These are phyloP conservation scores for Flaveria ramosissima DNA, from an alignment of 129 eudicot genomes.

Conservation along the genomic window DNA sequence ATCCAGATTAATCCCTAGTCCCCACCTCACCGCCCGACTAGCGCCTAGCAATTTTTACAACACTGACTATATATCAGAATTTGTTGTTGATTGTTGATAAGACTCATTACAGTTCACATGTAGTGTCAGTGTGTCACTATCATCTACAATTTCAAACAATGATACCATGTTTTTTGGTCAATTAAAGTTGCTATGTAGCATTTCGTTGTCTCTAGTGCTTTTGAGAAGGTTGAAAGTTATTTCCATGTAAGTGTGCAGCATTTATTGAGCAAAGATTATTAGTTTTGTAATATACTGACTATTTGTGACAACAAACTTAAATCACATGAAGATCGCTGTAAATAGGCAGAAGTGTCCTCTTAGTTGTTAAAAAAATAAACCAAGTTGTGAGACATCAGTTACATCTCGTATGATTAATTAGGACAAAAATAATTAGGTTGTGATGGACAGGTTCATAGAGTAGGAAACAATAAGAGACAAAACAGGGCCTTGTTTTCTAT, in stretches of 20 bases:
- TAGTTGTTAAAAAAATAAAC: not conserved
- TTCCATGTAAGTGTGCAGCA: not conserved
- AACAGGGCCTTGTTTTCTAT: constrained; percentile 1
- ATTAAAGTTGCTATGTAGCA: not conserved
- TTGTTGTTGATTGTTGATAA: not conserved
- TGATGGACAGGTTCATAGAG: not conserved
- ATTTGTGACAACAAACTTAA: not conserved
- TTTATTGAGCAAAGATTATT: constrained; percentile 1
- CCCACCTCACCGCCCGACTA: too few species aligned
- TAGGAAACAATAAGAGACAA: not conserved
- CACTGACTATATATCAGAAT: not conserved
- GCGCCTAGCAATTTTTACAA: too few species aligned
- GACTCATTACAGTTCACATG: not conserved
- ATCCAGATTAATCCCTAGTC: too few species aligned
- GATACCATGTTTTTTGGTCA: not conserved
- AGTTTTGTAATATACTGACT: not conserved
- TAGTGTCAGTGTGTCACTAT: not conserved
- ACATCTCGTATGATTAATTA: too few species aligned
- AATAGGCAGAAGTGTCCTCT: not conserved
- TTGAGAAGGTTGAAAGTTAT: not conserved
- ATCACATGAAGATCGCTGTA: not conserved
- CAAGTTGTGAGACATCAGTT: not conserved
- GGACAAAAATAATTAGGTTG: not conserved
- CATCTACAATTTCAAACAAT: not conserved
- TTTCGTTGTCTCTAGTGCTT: not conserved